A percentile compares a stretch with the other conserved stretches of the same genome.
Conservation (phyloP, 495 filamentous ascomycete species). For the Lasiosphaeriaceae sp. region DNA sequence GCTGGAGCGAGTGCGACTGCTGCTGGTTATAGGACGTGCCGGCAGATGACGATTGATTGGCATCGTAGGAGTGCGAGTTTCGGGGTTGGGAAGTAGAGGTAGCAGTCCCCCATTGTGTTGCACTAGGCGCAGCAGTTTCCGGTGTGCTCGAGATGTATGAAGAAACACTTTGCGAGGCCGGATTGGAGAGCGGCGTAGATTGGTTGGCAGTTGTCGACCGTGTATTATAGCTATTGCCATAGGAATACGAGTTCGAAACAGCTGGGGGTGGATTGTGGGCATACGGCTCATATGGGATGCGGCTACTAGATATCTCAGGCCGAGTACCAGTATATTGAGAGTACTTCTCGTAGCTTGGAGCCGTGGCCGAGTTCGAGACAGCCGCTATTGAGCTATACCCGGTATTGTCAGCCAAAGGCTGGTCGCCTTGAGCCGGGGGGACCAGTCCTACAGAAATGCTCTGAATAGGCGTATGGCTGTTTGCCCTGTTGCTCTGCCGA, state of each 20-base stretch:
- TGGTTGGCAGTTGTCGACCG: conserved; percentile 13
- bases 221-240: conserved; percentile 18
- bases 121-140: conserved; percentile 8
- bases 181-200: conserved; percentile 7
- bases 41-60: conserved; percentile 11
- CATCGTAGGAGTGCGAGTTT: conserved; percentile 19
- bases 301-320: conserved; percentile 16
- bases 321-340: conserved; percentile 17
- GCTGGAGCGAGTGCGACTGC: conserved; percentile 17
- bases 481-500: conserved; percentile 19
- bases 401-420: conserved; percentile 8
- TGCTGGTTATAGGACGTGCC: conserved; percentile 12
- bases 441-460: conserved; percentile 7
- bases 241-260: conserved; percentile 20
- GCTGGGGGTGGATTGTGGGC: conserved; percentile 8
- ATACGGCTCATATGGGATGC: conserved; percentile 24
- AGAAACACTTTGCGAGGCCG: conserved; percentile 17
- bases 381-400: conserved; percentile 6
- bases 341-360: conserved; percentile 17
- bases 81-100: conserved; percentile 14
- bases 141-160: conserved; percentile 17
- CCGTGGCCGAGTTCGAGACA: conserved; percentile 11
- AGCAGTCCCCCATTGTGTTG: conserved; percentile 22
- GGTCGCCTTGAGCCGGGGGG: conserved; percentile 7
- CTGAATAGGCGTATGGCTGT: conserved; percentile 20